These are phyloP conservation scores for Lepiota subincarnata DNA, from an alignment of 768 basidiomycete species.

Conservation along the genomic window DNA sequence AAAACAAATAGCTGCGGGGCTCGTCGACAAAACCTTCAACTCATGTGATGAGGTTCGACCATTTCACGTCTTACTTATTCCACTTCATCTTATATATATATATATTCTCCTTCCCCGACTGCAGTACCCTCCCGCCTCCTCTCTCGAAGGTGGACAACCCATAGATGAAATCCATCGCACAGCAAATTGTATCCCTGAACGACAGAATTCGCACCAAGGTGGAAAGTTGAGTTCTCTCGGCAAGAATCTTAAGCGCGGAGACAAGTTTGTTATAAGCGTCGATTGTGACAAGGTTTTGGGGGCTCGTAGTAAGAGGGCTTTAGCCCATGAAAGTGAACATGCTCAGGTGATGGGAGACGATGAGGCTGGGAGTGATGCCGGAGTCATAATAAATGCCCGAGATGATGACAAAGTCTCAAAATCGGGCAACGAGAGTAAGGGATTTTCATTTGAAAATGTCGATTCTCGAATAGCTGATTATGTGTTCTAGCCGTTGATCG, in stretches of 20 bases:
- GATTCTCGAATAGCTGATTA: neutral
- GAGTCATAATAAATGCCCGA: neutral
- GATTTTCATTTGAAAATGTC: neutral
- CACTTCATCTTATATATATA: neutral
- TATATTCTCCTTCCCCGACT: neutral
- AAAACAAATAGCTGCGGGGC: conserved; percentile 6
- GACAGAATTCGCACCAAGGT: conserved; percentile 11
- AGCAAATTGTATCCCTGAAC: conserved; percentile 7
- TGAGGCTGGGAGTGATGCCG: neutral
- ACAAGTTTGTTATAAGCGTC: conserved; percentile 11
- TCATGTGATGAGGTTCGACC: conserved; percentile 12
- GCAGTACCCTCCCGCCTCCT: conserved; percentile 12
- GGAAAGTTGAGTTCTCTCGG: conserved; percentile 8
- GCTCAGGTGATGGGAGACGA: neutral
- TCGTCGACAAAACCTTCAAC: conserved; percentile 1
- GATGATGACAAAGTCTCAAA: neutral
- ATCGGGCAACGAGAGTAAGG: neutral
- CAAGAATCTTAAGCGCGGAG: conserved; percentile 8
- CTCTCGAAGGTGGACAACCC: conserved; percentile 9
- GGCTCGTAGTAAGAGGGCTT: neutral
- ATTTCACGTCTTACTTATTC: neutral
- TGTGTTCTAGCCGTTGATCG: conserved; percentile 1
- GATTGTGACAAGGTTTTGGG: conserved; percentile 10
- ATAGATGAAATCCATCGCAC: neutral
- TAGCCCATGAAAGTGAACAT: neutral